Evolutionary conservation across 345 rosid species (phyloP), one percentile per base, ranked within the genome.

Genomic region (Clausena lansium): DNA sequence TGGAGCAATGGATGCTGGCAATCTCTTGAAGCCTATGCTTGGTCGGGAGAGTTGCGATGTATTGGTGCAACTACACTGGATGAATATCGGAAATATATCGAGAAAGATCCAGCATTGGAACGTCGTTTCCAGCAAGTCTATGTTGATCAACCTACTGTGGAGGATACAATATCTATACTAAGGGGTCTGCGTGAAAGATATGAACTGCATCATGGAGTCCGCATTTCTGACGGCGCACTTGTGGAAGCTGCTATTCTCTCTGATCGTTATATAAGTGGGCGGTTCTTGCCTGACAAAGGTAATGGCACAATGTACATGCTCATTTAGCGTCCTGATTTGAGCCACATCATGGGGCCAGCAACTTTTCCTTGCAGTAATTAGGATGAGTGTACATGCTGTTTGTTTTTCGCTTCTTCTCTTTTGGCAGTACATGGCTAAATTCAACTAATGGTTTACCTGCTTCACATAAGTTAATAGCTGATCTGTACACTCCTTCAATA

Each of bases 1-100:
- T 86, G 99, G 99, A 70, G 98, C 99, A 4, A 93, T 97, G 99
- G 99, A 97, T 86, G 99, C 98, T 19, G 98, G 99, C 72, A 97
- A 94, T 84, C 89, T 97, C 75, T 85, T 97, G 89, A 97, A 97
- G 81, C 99, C 99, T 9, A 97, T 97, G 99, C 94, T 97, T 80
- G 98, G 99, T 80, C 86, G 99, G 14, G 99, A 39, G 99, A 97
- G 83, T 77, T 97, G 80, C 91, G 98, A 25, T 97, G 99, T 65
- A 97, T 97, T 58, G 98, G 98, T 66, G 99, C 99, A 62, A 94
- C 99, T 28, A 97, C 99, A 8, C 86, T 97, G 77, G 98, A 97
- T 76, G 99, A 97, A 79, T 94, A 91, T 77, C 94, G 96, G 7
- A 97, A 97, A 84, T 97, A 94, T 83, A 97, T 97, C 20, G 98